phyloP scores from a whole-genome alignment of 2,329 filamentous ascomycete species.

The Fusarium proliferatum region DNA sequence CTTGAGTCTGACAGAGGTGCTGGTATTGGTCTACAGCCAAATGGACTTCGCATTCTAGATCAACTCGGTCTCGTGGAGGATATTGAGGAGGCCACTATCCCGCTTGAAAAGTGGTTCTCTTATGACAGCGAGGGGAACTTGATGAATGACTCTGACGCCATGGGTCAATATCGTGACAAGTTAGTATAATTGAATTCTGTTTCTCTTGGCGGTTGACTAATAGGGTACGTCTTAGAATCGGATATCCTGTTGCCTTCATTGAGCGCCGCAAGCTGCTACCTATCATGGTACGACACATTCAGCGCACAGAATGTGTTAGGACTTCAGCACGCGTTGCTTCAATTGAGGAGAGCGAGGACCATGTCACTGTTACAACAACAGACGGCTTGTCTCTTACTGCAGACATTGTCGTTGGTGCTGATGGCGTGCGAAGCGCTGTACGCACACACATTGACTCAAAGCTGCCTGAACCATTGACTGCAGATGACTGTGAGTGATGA shows the following conservation, averaged over 20 bases:
- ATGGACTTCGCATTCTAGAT: background rate
- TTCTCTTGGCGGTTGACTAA: background rate
- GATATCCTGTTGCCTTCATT: background rate
- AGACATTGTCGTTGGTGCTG: background rate
- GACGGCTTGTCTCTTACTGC: background rate
- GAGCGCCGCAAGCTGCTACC: background rate
- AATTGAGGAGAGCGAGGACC: background rate
- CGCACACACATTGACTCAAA: background rate
- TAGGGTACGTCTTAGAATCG: background rate
- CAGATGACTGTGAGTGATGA: background rate
- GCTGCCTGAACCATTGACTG: background rate
- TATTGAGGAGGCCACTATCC: background rate
- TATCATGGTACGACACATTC: background rate
- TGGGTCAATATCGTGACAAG: background rate
- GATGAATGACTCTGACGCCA: background rate
- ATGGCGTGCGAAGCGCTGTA: background rate
- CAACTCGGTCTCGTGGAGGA: background rate
- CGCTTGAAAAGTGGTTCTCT: background rate
- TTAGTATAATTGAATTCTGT: background rate
- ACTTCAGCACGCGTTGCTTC: background rate
- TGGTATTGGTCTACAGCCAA: background rate
- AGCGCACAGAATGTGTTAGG: background rate
- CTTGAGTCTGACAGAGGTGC: constrained; percentile 4
- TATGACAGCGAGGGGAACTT: background rate
- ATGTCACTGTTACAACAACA: background rate